Evolutionary conservation across 2,329 filamentous ascomycete species (phyloP).

Genomic region (Pseudocercospora eumusae): DNA sequence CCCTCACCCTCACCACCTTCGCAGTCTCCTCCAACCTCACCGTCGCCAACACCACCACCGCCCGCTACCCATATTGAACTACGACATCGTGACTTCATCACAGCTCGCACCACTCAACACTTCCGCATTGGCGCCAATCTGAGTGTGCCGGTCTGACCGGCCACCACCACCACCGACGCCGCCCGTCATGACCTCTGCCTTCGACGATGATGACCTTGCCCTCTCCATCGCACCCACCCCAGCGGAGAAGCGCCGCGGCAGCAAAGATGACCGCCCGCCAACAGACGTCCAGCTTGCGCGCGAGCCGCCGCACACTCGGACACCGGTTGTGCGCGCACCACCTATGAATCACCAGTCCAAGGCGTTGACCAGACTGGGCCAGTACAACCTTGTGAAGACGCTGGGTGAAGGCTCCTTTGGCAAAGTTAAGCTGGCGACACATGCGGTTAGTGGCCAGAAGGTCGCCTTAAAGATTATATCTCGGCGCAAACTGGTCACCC

Average conservation of each 20-base stretch:
- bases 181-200: constrained; percentile 41
- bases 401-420: constrained; percentile 96
- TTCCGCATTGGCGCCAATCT: constrained; percentile 8
- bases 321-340: constrained; percentile 29
- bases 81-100: constrained; percentile 4
- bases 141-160: constrained; percentile 22
- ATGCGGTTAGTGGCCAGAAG: constrained; percentile 88
- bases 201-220: constrained; percentile 46
- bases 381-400: constrained; percentile 87
- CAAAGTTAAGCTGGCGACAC: constrained; percentile 95
- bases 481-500: constrained; percentile 89
- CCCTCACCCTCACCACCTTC: not conserved
- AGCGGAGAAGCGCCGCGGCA: constrained; percentile 31
- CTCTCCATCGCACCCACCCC: constrained; percentile 40
- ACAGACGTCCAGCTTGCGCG: constrained; percentile 40
- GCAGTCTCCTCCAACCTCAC: not conserved
- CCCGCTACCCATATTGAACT: not conserved
- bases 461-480: constrained; percentile 98
- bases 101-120: not conserved
- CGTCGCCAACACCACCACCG: not conserved
- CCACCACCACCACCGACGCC: constrained; percentile 11
- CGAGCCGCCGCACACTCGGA: constrained; percentile 26
- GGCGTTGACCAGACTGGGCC: constrained; percentile 66
- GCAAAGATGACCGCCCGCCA: constrained; percentile 29
- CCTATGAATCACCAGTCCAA: constrained; percentile 39